Evolutionary conservation across 1,139 yeast genomes (phyloP).

Genomic region (Geotrichum histeridarum): DNA sequence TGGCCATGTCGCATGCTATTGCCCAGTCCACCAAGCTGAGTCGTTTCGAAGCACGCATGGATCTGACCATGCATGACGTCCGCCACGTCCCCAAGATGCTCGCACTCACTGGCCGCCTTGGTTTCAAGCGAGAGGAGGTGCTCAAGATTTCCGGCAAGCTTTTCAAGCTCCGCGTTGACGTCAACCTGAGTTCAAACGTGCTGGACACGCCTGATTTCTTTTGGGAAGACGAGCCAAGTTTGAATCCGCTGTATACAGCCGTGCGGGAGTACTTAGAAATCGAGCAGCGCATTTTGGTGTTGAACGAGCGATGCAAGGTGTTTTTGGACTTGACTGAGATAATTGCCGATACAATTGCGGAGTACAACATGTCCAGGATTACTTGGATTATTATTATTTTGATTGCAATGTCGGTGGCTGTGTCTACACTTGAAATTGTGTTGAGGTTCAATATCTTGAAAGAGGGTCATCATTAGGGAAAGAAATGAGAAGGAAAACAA

Average conservation of each 20-base stretch:
- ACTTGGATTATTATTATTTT: constrained; percentile 87
- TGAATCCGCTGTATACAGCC: constrained; percentile 86
- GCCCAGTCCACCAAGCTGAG: constrained; percentile 94
- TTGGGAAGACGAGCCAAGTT: constrained; percentile 94
- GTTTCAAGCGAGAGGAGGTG: constrained; percentile 70
- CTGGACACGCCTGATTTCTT: constrained; percentile 93
- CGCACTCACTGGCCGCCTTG: constrained; percentile 84
- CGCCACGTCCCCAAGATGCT: constrained; percentile 82
- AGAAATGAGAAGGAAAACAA: not conserved
- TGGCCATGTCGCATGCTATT: constrained; percentile 92
- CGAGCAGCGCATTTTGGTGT: constrained; percentile 87
- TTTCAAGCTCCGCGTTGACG: constrained; percentile 87
- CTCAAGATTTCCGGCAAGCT: constrained; percentile 86
- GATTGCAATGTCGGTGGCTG: constrained; percentile 71
- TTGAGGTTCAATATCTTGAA: constrained; percentile 51
- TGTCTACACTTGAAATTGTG: constrained; percentile 56
- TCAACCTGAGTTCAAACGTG: constrained; percentile 82
- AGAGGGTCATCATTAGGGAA: constrained; percentile 15
- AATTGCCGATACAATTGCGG: constrained; percentile 90
- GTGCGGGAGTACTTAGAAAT: constrained; percentile 89
- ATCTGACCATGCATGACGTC: constrained; percentile 74
- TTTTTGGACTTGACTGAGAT: constrained; percentile 90
- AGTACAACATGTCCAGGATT: constrained; percentile 81
- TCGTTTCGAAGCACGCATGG: constrained; percentile 86
- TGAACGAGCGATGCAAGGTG: constrained; percentile 90